phyloP scores from a whole-genome alignment of 2,329 filamentous ascomycete species.

The Didymella arachidicola region DNA sequence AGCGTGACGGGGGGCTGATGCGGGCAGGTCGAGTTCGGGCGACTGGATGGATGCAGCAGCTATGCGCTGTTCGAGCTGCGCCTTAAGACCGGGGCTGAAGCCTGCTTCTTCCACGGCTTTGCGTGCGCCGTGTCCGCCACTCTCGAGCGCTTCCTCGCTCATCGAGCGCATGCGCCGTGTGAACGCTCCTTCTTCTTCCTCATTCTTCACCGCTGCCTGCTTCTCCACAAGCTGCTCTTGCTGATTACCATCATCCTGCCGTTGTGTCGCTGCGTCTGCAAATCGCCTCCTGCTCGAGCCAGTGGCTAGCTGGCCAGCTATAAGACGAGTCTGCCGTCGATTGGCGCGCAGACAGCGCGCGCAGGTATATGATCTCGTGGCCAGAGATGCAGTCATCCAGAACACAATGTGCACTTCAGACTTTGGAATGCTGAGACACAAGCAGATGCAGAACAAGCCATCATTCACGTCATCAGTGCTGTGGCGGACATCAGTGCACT shows the following conservation, averaged over 20 bases:
- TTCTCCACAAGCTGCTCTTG: not conserved
- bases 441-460: constrained; percentile 14
- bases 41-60: constrained; percentile 64
- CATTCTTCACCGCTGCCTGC: constrained; percentile 4
- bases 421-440: not conserved
- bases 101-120: constrained; percentile 68
- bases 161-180: constrained; percentile 65
- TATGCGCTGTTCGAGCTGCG: constrained; percentile 65
- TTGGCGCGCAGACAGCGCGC: constrained; percentile 52
- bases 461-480: constrained; percentile 27
- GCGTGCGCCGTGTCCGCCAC: constrained; percentile 62
- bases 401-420: constrained; percentile 7
- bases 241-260: constrained; percentile 16
- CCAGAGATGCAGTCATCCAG: constrained; percentile 43
- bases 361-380: constrained; percentile 42
- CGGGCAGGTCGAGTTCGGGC: constrained; percentile 62
- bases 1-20: constrained; percentile 72
- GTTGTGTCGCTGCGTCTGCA: constrained; percentile 32
- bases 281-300: constrained; percentile 29
- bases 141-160: constrained; percentile 66
- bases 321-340: constrained; percentile 21
- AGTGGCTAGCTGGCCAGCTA: constrained; percentile 17
- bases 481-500: constrained; percentile 12
- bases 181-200: constrained; percentile 61
- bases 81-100: constrained; percentile 68